Conservation (phyloP, 805 yeast species). For the Hanseniaspora meyeri region DNA sequence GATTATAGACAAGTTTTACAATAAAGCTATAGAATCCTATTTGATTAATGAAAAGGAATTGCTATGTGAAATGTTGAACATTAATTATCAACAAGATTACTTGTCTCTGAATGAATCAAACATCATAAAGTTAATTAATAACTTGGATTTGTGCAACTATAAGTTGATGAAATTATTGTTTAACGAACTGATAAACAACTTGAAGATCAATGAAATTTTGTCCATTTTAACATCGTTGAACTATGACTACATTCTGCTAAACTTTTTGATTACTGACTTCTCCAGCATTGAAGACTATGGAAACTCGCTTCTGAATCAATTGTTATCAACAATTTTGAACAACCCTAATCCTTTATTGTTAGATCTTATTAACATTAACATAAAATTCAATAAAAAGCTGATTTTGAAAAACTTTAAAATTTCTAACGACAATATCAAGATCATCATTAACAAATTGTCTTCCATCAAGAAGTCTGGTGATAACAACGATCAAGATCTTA, state of each 20-base stretch:
- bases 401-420: slow-evolving; percentile 5
- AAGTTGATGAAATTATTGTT: slow-evolving; percentile 5
- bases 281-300: slow-evolving; percentile 13
- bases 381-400: background rate
- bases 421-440: slow-evolving; percentile 6
- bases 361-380: slow-evolving; percentile 5
- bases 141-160: slow-evolving; percentile 4
- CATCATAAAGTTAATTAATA: slow-evolving; percentile 5
- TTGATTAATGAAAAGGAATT: slow-evolving; percentile 3
- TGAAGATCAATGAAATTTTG: slow-evolving; percentile 6
- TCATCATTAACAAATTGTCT: slow-evolving; percentile 6
- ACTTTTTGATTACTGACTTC: slow-evolving; percentile 8
- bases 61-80: background rate
- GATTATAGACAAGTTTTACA: background rate
- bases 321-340: background rate
- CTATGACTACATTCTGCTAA: slow-evolving; percentile 1
- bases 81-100: slow-evolving; percentile 1
- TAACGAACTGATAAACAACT: slow-evolving; percentile 8
- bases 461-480: slow-evolving; percentile 1
- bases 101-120: slow-evolving; percentile 7
- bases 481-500: background rate
- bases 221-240: background rate
- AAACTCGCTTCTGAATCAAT: slow-evolving; percentile 3
- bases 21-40: background rate
- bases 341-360: background rate